Conservation (phyloP, 2,329 filamentous ascomycete genomes). For the Aspergillus novofumigatus region DNA sequence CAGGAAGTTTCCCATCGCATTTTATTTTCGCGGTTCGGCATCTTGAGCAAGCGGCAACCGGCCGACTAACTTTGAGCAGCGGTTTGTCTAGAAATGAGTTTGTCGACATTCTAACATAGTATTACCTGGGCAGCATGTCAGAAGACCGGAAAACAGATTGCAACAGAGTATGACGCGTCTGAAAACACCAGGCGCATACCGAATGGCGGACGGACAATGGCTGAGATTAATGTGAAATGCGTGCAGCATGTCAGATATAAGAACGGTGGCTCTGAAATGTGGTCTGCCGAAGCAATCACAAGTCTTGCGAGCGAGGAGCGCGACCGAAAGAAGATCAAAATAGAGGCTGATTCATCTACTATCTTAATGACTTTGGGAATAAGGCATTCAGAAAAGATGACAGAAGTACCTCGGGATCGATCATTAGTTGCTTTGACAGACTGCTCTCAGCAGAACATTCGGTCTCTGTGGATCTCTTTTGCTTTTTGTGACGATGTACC, state of each 20-base stretch:
- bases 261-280: background rate
- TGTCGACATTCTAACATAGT: conserved; percentile 29
- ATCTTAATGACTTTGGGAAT: background rate
- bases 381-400: background rate
- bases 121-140: conserved; percentile 9
- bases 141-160: background rate
- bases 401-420: background rate
- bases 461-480: background rate
- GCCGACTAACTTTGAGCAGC: conserved; percentile 61
- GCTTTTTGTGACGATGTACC: background rate
- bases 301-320: background rate
- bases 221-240: background rate
- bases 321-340: background rate
- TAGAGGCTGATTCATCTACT: background rate
- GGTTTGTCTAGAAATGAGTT: conserved; percentile 37
- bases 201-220: background rate
- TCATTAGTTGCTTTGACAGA: too few relatives aligned
- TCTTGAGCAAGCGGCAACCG: conserved; percentile 74
- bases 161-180: background rate
- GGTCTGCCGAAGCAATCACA: background rate
- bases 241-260: background rate
- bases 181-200: background rate
- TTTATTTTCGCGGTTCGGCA: conserved; percentile 93
- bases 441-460: too few relatives aligned
- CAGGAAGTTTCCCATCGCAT: conserved; percentile 94